phyloP scores from a whole-genome alignment of 345 rosid species.

The Aethionema arabicum region DNA sequence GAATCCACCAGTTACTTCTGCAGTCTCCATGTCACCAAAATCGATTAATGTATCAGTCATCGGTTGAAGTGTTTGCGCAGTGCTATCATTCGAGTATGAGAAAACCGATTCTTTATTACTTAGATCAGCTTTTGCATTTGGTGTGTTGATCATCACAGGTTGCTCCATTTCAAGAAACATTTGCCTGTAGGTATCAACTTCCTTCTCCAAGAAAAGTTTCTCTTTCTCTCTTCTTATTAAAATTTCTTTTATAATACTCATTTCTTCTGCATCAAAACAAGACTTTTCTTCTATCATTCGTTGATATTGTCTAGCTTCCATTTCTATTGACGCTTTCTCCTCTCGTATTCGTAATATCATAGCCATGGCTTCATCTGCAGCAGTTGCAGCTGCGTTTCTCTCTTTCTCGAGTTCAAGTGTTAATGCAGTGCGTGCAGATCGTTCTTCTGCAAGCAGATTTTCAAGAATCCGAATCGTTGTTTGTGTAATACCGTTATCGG shows the following conservation, averaged over 20 bases:
- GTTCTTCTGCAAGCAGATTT: conserved; percentile 49
- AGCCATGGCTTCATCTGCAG: conserved; percentile 74
- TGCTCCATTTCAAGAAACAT: conserved; percentile 47
- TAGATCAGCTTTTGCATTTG: conserved; percentile 16
- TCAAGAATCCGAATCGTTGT: conserved; percentile 39
- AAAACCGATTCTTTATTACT: conserved; percentile 25
- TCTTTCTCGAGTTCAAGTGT: conserved; percentile 70
- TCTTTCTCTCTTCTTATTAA: conserved; percentile 68
- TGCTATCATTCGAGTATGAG: conserved; percentile 32
- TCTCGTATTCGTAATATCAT: conserved; percentile 67
- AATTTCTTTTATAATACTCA: conserved; percentile 73
- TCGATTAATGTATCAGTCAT: conserved; percentile 29
- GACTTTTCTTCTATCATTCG: conserved; percentile 78
- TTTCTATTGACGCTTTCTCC: conserved; percentile 62
- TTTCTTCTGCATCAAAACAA: conserved; percentile 71
- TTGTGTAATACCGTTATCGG: conserved; percentile 30
- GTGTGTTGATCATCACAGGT: conserved; percentile 13
- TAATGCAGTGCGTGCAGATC: conserved; percentile 43
- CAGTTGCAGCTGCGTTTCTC: conserved; percentile 71
- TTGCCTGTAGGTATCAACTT: conserved; percentile 57
- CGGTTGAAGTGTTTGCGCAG: conserved; percentile 20
- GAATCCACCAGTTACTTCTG: conserved; percentile 28
- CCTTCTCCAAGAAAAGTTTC: conserved; percentile 65
- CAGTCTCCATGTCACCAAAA: conserved; percentile 30
- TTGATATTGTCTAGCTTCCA: conserved; percentile 74